These are phyloP conservation scores for Ulvella scutata DNA, from an alignment of 139 green algal genomes.

Conservation along the genomic window DNA sequence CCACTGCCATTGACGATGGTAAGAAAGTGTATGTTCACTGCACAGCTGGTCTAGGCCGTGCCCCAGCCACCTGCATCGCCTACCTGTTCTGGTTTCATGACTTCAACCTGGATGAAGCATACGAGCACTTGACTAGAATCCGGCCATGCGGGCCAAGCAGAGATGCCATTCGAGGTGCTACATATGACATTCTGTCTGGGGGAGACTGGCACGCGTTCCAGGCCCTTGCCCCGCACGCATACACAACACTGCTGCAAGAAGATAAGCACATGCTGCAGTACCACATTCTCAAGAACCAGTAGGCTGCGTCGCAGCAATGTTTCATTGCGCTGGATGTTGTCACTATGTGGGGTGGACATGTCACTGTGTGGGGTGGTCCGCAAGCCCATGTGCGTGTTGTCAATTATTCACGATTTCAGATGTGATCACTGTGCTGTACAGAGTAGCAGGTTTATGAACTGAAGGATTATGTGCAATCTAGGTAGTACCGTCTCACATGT, in stretches of 20 bases:
- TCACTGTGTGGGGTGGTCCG: no score
- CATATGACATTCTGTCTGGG: not conserved
- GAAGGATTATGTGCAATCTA: no score
- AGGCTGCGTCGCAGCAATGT: no score
- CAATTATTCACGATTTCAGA: no score
- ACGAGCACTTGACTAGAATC: conserved; percentile 49
- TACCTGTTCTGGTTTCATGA: conserved; percentile 40
- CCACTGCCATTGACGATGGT: not conserved
- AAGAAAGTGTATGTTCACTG: conserved; percentile 62
- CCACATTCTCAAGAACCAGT: not conserved
- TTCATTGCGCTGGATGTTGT: no score
- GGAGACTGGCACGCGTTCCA: not conserved
- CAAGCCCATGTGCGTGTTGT: no score
- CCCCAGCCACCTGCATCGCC: conserved; percentile 54
- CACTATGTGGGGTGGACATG: no score
- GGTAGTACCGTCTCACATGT: no score
- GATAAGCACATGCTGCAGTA: conserved; percentile 3
- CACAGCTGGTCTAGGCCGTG: conserved; percentile 52
- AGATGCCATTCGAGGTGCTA: conserved; percentile 55
- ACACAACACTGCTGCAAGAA: not conserved
- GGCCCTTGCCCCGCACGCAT: not conserved
- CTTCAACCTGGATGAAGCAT: conserved; percentile 47
- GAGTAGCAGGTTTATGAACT: no score
- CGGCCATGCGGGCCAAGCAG: conserved; percentile 65
- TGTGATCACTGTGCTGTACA: no score